Evolutionary conservation across 2,329 filamentous ascomycete species (phyloP).

Genomic region (Pseudogymnoascus sp.): DNA sequence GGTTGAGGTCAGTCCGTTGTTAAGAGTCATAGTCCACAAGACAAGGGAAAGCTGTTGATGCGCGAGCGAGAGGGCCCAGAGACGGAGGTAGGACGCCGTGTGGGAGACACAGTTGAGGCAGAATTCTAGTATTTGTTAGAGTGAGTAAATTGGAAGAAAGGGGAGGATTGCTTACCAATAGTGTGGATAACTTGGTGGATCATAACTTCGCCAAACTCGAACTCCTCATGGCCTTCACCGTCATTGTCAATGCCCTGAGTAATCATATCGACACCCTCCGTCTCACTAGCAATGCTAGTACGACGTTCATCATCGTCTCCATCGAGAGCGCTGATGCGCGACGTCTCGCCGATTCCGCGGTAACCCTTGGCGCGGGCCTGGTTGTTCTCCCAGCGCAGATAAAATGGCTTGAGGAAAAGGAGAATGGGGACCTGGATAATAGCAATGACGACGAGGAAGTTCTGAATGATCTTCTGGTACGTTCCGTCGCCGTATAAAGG

Average conservation of each 20-base stretch:
- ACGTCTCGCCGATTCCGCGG: slow-evolving; percentile 83
- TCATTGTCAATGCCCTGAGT: slow-evolving; percentile 73
- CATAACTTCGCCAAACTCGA: slow-evolving; percentile 95
- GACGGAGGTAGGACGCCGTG: slow-evolving; percentile 95
- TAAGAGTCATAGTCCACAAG: slow-evolving; percentile 93
- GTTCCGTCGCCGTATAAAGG: slow-evolving; percentile 53
- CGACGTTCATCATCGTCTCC: slow-evolving; percentile 68
- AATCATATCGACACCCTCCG: slow-evolving; percentile 80
- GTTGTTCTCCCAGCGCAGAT: slow-evolving; percentile 91
- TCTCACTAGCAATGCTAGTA: slow-evolving; percentile 64
- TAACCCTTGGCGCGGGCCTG: slow-evolving; percentile 80
- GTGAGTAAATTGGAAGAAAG: neutral
- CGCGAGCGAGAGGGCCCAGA: slow-evolving; percentile 94
- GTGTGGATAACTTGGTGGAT: slow-evolving; percentile 99
- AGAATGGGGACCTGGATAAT: slow-evolving; percentile 81
- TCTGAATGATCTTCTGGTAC: slow-evolving; percentile 69
- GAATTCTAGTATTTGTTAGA: slow-evolving; percentile 60
- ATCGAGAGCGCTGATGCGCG: slow-evolving; percentile 81
- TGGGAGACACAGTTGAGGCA: slow-evolving; percentile 98
- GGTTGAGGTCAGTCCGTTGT: slow-evolving; percentile 59
- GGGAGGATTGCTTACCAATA: slow-evolving; percentile 59
- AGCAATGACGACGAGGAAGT: slow-evolving; percentile 71
- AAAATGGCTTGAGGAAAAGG: slow-evolving; percentile 92
- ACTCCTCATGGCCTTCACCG: slow-evolving; percentile 79
- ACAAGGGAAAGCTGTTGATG: slow-evolving; percentile 97